A percentile compares a stretch with the other conserved stretches of the same genome.
Evolutionary conservation across 805 yeast genomes (phyloP).

Genomic region (Candida broadrunensis): DNA sequence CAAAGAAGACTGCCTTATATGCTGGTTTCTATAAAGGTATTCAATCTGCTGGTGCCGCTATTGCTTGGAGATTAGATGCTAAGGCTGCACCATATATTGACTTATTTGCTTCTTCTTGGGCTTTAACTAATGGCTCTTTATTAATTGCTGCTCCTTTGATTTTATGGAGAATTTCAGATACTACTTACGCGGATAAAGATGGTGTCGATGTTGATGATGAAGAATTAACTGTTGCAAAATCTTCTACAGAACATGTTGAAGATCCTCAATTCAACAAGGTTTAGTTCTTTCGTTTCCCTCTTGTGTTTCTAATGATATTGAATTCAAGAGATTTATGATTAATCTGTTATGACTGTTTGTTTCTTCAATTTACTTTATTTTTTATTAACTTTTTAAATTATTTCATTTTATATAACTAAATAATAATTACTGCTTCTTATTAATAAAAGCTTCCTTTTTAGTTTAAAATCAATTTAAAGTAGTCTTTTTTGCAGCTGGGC

Average conservation of each 20-base stretch:
- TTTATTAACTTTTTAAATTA: no score
- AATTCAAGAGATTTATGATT: no score
- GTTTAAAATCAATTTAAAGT: no score
- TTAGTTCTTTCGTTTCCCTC: no score
- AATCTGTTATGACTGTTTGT: no score
- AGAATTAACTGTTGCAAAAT: slow-evolving; percentile 24
- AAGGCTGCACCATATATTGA: slow-evolving; percentile 31
- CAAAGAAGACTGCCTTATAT: slow-evolving; percentile 52
- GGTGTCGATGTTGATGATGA: slow-evolving; percentile 19
- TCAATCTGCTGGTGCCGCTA: slow-evolving; percentile 63
- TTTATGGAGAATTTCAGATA: slow-evolving; percentile 41
- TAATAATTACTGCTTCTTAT: no score
- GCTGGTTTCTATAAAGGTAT: slow-evolving; percentile 64
- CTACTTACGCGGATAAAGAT: slow-evolving; percentile 35
- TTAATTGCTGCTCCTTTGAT: slow-evolving; percentile 48
- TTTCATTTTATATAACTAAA: no score
- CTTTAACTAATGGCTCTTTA: slow-evolving; percentile 44
- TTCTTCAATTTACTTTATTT: no score
- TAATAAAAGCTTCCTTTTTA: no score
- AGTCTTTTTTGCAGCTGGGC: no score
- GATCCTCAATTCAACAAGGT: not conserved
- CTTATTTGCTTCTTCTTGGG: slow-evolving; percentile 54
- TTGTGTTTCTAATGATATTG: no score
- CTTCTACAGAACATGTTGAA: slow-evolving; percentile 12
- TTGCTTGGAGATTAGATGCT: slow-evolving; percentile 58